phyloP scores from a whole-genome alignment of 2,329 filamentous ascomycete genomes.

The Leptoxyphium fumago region DNA sequence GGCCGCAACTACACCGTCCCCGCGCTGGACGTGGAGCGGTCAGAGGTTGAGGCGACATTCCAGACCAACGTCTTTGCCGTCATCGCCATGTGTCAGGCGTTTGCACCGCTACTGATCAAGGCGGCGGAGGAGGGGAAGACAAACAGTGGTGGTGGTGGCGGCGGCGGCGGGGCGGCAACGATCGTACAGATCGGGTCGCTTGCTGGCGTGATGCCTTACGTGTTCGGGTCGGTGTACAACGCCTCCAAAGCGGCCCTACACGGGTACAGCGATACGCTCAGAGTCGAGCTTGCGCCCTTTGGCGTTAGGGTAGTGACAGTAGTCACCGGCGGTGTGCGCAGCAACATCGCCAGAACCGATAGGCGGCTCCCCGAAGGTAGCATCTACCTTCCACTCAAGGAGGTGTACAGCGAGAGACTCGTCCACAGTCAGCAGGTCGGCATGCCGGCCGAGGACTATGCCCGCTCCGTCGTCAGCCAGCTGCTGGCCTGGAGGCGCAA shows the following conservation, averaged over 20 bases:
- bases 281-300: constrained; percentile 41
- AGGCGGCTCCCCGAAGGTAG: constrained; percentile 33
- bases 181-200: constrained; percentile 32
- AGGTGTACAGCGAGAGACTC: constrained; percentile 36
- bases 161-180: constrained; percentile 11
- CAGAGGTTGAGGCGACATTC: constrained; percentile 32
- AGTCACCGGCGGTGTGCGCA: constrained; percentile 46
- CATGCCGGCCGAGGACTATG: constrained; percentile 40
- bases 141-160: neutral
- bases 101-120: constrained; percentile 38
- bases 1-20: constrained; percentile 42
- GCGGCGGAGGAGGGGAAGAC: constrained; percentile 18
- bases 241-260: constrained; percentile 46
- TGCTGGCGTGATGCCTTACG: constrained; percentile 30
- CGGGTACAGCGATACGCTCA: constrained; percentile 41
- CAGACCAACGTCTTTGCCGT: constrained; percentile 43
- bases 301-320: constrained; percentile 33
- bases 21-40: constrained; percentile 38
- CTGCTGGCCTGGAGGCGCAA: constrained; percentile 27
- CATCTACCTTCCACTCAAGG: constrained; percentile 37
- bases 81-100: constrained; percentile 42
- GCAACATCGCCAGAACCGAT: constrained; percentile 40
- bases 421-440: constrained; percentile 39
- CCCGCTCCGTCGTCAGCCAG: constrained; percentile 38
- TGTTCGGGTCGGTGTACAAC: constrained; percentile 36